Evolutionary conservation across 345 rosid species (phyloP), one percentile per base, ranked within the genome.

Genomic region (Erucastrum elatum): DNA sequence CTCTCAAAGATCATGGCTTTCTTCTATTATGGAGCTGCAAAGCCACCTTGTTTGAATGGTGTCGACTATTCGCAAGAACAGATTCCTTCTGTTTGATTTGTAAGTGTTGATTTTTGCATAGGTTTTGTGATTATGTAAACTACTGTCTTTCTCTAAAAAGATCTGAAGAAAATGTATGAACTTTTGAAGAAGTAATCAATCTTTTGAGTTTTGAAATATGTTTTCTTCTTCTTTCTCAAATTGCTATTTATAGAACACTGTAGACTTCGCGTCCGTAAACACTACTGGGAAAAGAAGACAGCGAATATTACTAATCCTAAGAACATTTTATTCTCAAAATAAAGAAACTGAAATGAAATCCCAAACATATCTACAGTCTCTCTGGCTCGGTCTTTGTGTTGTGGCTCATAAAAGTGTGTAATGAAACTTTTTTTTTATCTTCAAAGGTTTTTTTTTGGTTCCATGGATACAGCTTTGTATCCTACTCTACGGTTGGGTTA

Each of bases 1-100:
- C 79, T 89, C 13, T 88, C 94, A 37, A 90, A 90, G 78, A 90
- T 92, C 11, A 94, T 90, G 97, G 97, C 98, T 1, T 94, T 87
- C 85, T 94, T 86, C 84, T 92, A 92, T 74, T 92, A 90, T 59
- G 97, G 98, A 83, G 98, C 92, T 71, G 89, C 90, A 53, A 90
- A 88, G 84, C 97, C 97, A 37, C 85, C 86, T 61, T 90, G 87
- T 78, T 75, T 94, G 72, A 77, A 72, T 74, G 64, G 58, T 65
- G 51, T 67, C 1, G 71, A 2, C 29, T 84, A 78, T 59, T 70
- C 72, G 55, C 86, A 86, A 68, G 96, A 94, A 85, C 82, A 59
- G 44, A 85, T 90, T 74, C 97, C 96, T 51, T 79, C 78, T 71
- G 77, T 88, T 88, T 58, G 55, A n/a, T n/a, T 5, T 30, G 49